Evolutionary conservation across 441 rosid species (phyloP).

Genomic region (Brassica hybrid): DNA sequence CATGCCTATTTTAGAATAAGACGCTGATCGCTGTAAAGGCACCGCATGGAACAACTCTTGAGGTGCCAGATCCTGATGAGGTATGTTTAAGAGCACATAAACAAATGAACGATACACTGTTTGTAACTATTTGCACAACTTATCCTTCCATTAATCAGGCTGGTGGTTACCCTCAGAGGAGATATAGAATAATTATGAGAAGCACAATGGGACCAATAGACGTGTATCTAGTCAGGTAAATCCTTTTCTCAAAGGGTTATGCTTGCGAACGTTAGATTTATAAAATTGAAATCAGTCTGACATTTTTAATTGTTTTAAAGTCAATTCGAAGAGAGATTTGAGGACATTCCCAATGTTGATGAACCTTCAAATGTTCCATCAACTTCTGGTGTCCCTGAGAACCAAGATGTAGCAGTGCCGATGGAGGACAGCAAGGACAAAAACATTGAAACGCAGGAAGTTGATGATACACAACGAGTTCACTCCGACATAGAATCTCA

Average conservation of each 20-base stretch:
- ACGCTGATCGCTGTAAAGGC: constrained; percentile 96
- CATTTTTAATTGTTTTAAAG: constrained; percentile 43
- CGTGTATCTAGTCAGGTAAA: constrained; percentile 93
- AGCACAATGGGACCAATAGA: constrained; percentile 99
- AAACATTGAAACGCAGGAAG: constrained; percentile 57
- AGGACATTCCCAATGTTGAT: constrained; percentile 72
- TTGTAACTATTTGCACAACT: neutral
- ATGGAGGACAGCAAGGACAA: constrained; percentile 59
- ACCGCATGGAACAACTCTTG: constrained; percentile 98
- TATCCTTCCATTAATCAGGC: constrained; percentile 56
- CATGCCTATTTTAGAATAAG: constrained; percentile 67
- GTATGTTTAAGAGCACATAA: constrained; percentile 51
- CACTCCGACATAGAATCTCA: constrained; percentile 66
- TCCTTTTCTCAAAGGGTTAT: constrained; percentile 10
- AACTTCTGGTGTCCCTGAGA: constrained; percentile 58
- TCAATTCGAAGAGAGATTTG: constrained; percentile 91
- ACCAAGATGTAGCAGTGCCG: constrained; percentile 39
- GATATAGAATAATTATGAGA: constrained; percentile 91
- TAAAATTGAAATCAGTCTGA: constrained; percentile 21
- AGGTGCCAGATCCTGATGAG: constrained; percentile 99
- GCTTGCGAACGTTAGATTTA: constrained; percentile 5
- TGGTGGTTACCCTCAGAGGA: constrained; percentile 85
- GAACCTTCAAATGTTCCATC: constrained; percentile 62
- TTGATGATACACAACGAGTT: constrained; percentile 55
- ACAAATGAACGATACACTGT: neutral